phyloP scores from a whole-genome alignment of 1,139 yeast species.

The Petasospora fabianii region DNA sequence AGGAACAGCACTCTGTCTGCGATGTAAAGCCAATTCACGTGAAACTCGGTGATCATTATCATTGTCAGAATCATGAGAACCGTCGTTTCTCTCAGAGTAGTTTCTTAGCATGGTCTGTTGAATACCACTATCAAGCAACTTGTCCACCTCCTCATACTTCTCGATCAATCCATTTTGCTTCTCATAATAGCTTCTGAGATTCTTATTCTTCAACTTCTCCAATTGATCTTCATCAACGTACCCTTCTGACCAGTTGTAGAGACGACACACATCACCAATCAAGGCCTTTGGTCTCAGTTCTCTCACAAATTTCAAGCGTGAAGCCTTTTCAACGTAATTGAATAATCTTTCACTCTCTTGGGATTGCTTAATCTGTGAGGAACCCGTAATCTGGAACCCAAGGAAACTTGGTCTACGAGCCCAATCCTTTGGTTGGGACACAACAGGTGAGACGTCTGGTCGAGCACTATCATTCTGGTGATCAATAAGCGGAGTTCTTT shows the following conservation, averaged over 20 bases:
- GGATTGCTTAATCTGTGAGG: slow-evolving; percentile 17
- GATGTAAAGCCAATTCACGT: slow-evolving; percentile 10
- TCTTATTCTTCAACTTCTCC: slow-evolving; percentile 12
- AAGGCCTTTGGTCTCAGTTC: slow-evolving; percentile 22
- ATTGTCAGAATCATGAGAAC: too few relatives aligned
- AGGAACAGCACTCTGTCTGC: slow-evolving; percentile 43
- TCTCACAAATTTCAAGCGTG: slow-evolving; percentile 13
- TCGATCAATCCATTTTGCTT: slow-evolving; percentile 59
- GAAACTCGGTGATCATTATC: neutral
- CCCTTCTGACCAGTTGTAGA: slow-evolving; percentile 18
- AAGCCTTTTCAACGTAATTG: slow-evolving; percentile 18
- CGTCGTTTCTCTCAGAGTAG: slow-evolving; percentile 36
- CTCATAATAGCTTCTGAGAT: slow-evolving; percentile 37
- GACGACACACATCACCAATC: slow-evolving; percentile 19
- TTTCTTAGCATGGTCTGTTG: slow-evolving; percentile 62
- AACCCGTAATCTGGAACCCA: slow-evolving; percentile 14
- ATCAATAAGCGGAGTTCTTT: too few relatives aligned
- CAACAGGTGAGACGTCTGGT: too few relatives aligned
- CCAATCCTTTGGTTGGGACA: too few relatives aligned
- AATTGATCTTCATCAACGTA: slow-evolving; percentile 11
- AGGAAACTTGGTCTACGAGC: slow-evolving; percentile 18
- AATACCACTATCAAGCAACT: slow-evolving; percentile 66
- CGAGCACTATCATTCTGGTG: too few relatives aligned
- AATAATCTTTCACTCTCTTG: slow-evolving; percentile 22
- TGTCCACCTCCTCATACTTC: slow-evolving; percentile 58